Evolutionary conservation across 768 basidiomycete species (phyloP).

Genomic region (Chlorophyllum brunneum): DNA sequence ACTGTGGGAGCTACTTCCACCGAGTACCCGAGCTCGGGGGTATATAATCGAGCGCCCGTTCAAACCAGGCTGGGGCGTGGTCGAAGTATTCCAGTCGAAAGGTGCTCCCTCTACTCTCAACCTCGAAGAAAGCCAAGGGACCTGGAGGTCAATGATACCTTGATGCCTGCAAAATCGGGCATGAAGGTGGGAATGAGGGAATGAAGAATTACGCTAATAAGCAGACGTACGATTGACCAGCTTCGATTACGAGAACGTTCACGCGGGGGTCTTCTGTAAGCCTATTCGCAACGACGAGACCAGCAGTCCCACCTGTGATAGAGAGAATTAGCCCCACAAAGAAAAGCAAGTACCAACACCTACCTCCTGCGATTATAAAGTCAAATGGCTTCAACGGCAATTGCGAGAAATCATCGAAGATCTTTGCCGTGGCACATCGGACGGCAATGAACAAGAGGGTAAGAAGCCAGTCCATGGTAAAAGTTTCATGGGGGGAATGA

Average conservation of each 20-base stretch:
- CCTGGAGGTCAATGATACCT: slow-evolving; percentile 13
- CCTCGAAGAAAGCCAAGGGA: slow-evolving; percentile 15
- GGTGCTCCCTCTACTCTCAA: slow-evolving; percentile 11
- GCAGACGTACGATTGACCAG: slow-evolving; percentile 20
- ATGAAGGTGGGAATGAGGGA: no score
- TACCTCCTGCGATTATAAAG: slow-evolving; percentile 15
- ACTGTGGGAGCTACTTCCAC: slow-evolving; percentile 26
- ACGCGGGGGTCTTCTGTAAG: slow-evolving; percentile 22
- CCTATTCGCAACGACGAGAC: slow-evolving; percentile 23
- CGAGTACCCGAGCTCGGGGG: slow-evolving; percentile 23
- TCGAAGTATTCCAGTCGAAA: slow-evolving; percentile 27
- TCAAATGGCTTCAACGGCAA: slow-evolving; percentile 1
- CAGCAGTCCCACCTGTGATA: slow-evolving; percentile 21
- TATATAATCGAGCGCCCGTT: slow-evolving; percentile 18
- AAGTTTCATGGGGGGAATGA: background rate
- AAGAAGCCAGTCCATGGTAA: background rate
- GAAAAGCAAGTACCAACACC: background rate
- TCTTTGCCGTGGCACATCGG: background rate
- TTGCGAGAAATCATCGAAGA: background rate
- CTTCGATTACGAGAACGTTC: slow-evolving; percentile 24
- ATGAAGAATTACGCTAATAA: no score
- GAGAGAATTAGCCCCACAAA: background rate
- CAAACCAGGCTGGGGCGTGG: slow-evolving; percentile 21
- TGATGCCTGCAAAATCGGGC: slow-evolving; percentile 14
- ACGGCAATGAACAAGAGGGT: background rate